Evolutionary conservation across 1,284 basidiomycete genomes (phyloP), one percentile per base, ranked within the genome.

Genomic region (Anthracocystis panici-leucophaei): DNA sequence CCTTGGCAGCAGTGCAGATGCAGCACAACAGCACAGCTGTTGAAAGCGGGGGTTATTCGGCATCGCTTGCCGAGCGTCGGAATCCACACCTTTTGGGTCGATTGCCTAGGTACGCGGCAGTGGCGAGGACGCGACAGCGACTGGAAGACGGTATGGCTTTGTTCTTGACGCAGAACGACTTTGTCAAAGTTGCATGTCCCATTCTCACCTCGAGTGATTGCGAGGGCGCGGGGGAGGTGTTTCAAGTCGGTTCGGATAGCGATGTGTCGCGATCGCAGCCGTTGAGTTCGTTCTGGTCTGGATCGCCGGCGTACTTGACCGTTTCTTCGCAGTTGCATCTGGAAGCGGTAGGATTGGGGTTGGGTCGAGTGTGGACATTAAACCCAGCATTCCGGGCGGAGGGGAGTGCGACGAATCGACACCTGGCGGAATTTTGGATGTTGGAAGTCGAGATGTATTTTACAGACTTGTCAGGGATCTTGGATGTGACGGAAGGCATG

Each of bases 371-470:
- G 0, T 99, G 95, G 87, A 95, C 94, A 0, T 89, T 97, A 23
- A 91, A 92, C 0, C 95, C 96, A 0, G 91, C 91, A 65, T 99
- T 99, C 86, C 91, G 96, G 21, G 96, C 96, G 20, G 96, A 99
- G 82, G 90, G 90, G 8, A 92, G 91, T 5, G 89, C 92, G 77
- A 98, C 96, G 1, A 90, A 90, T 53, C 89, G 96, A n/a, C 96
- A 99, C 85, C 89, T 99, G 8, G 90, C 93, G 52, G 97, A 99
- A 84, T 99, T 99, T 86, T 97, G 94, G 93, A 99, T 99, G 96
- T 89, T 97, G 62, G 96, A 99, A 86, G 94, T 92, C 0, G 96
- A 85, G 31, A 59, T 80, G 60, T 77, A 74, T 44, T 82, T 77
- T 51, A 54, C 70, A 18, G 65, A 57, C 1, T 66, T 82, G 7